Base-by-base conservation (phyloP, 1,284 basidiomycete genomes). In the Tilletia indica region DNA sequence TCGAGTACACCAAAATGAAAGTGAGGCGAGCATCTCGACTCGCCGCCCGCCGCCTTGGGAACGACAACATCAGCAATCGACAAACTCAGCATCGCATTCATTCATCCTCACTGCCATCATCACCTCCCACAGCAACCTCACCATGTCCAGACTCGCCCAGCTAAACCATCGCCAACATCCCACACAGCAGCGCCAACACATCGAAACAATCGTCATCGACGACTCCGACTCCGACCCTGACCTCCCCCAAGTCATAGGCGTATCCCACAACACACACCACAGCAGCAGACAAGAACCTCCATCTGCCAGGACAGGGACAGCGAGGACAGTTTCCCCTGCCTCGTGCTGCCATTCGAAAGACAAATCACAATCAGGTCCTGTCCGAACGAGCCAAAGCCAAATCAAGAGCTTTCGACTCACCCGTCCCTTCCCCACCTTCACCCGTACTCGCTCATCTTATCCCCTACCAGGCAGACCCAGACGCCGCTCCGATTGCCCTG, bases 151-250 rank as follows among this genome's bases (percentile, higher is more conserved):
- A 21, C n/a, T 34, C 14, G 21, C 21, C 14, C 61, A 25, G 31
- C 31, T 16, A 14, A 38, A 14, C 12, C 36, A 38, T 14, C 16
- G 9, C 8, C 9, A 25, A 5, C 61, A 19, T 5, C 34, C 61
- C 36, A 36, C 36, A 14, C 31, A 36, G 11, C 61, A 38, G 36
- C 61, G 36, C 36, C 61, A 42, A 14, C 36, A 64, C 36, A 64
- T 64, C 34, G 61, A 64, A 16, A 64, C 61, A 3, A 64, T 64
- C 36, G 61, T 64, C 36, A 64, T 64, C 19, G 61, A 64, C 11
- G 61, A 64, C 61, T 64, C 61, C 31, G 61, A 64, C 34, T 64
- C 61, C 6, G 61, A 64, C 31, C 34, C 61, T 3, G 61, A 64
- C 31, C 34, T 39, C 12, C 16, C 36, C 61, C 12, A 19, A 5